These are phyloP conservation scores for Paratinospora sagittata DNA, from an alignment of 164 flowering plant species.

Conservation along the genomic window DNA sequence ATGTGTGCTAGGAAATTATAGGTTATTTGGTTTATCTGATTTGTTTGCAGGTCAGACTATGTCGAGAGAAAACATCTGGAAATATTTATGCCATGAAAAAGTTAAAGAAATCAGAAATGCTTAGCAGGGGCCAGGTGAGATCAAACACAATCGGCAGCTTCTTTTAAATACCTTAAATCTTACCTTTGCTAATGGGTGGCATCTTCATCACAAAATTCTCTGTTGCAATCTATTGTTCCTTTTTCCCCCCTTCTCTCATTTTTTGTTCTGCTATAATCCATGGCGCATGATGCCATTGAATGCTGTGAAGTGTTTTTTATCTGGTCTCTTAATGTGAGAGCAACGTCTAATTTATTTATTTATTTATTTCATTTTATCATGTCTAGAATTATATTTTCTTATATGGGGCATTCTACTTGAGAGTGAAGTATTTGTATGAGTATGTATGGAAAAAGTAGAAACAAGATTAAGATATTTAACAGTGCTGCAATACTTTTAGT, in stretches of 20 bases:
- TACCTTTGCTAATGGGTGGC: background rate
- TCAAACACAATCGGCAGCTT: background rate
- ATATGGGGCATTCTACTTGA: no score
- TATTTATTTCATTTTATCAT: no score
- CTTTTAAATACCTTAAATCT: background rate
- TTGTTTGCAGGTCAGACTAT: constrained; percentile 69
- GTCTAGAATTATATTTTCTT: no score
- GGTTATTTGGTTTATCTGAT: background rate
- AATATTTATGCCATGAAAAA: constrained; percentile 94
- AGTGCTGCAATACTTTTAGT: no score
- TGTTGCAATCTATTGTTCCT: background rate
- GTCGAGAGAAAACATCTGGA: constrained; percentile 75
- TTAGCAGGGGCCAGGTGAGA: constrained; percentile 89
- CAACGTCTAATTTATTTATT: background rate
- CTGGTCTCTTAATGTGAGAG: background rate
- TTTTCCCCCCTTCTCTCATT: background rate
- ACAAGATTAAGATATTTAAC: no score
- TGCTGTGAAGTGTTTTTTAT: background rate
- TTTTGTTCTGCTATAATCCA: background rate
- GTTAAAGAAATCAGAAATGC: constrained; percentile 94
- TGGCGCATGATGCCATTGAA: background rate
- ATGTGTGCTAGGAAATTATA: background rate
- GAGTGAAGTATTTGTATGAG: no score
- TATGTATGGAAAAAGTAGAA: no score
- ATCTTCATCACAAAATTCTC: background rate